Evolutionary conservation across 352 stramenopile genomes (phyloP).

Genomic region (Phytophthora syringae): DNA sequence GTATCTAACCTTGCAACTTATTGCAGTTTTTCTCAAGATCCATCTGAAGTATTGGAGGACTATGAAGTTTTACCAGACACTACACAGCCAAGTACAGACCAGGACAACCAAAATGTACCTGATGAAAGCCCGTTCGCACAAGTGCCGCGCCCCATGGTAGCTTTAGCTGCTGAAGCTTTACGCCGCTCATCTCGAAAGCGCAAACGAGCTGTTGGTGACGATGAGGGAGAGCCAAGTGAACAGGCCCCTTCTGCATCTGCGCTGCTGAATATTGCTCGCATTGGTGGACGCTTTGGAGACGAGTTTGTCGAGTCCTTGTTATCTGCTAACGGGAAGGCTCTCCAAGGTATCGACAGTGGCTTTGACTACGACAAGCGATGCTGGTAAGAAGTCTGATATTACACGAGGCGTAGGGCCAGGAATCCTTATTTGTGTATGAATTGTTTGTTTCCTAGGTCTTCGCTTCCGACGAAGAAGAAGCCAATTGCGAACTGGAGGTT

Average conservation of each 20-base stretch:
- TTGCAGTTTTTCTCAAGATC: slow-evolving; percentile 57
- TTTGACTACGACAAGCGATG: slow-evolving; percentile 45
- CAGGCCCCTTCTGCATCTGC: slow-evolving; percentile 10
- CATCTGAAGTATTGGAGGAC: slow-evolving; percentile 54
- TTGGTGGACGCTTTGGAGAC: slow-evolving; percentile 48
- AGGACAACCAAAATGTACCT: not conserved
- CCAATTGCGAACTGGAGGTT: slow-evolving; percentile 79
- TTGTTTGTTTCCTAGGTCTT: slow-evolving; percentile 42
- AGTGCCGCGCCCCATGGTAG: slow-evolving; percentile 47
- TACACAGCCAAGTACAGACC: not conserved
- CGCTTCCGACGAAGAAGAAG: slow-evolving; percentile 59
- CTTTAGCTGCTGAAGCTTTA: slow-evolving; percentile 38
- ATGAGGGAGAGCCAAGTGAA: slow-evolving; percentile 9
- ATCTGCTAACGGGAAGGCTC: slow-evolving; percentile 46
- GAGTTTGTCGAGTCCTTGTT: slow-evolving; percentile 54
- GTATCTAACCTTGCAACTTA: slow-evolving; percentile 6
- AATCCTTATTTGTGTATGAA: slow-evolving; percentile 3
- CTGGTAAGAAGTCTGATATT: slow-evolving; percentile 35
- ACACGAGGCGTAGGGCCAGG: not conserved
- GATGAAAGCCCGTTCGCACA: slow-evolving; percentile 46
- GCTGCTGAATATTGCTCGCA: slow-evolving; percentile 40
- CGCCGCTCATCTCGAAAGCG: slow-evolving; percentile 44
- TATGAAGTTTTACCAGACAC: slow-evolving; percentile 40
- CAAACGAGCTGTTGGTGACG: slow-evolving; percentile 28
- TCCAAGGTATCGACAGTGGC: slow-evolving; percentile 46